Base-by-base conservation (phyloP, 306 rosid genomes). In the Ceratonia siliqua region DNA sequence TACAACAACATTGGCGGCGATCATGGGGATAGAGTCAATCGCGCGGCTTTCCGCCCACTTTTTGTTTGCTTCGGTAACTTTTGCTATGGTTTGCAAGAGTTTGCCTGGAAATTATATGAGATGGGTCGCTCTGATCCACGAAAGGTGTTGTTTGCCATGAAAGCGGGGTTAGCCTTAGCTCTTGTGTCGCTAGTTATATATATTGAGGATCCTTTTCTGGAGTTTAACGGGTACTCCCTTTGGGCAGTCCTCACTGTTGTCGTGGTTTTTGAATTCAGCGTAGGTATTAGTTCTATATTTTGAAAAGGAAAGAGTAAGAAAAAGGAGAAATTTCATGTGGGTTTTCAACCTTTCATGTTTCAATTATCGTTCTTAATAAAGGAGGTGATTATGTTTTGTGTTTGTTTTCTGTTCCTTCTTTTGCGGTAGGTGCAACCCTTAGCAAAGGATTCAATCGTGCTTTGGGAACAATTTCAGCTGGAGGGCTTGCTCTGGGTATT, bases 211-310 rank as follows among this genome's bases (percentile, higher is more conserved):
- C 82, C 82, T 8, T 81, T 86, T 8, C 20, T 69, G n/a, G 27
- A 76, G 5, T 39, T 70, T 18, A 75, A 84, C 77, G 87, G 78
- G 45, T 90, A 90, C 43, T 82, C 90, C 15, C 71, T 91, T 66
- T 91, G 96, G 96, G 94, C 92, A 12, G 80, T 91, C 7, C 88
- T 90, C 77, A 90, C 96, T 0, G 91, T 90, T 13, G 88, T 90
- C 0, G 93, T 90, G 7, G 93, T 90, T 35, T 90, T 90, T 45
- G 96, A 90, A 76, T 90, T 85, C 80, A 90, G 93, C 87, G 72
- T 90, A 14, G 96, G 96, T 90, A 88, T 32, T 77, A 20, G 6
- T 13, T 35, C 22, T 45, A 38, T 11, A 2, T 62, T 62, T 35
- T 10, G 30, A 18, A 11, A 6, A 3, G 12, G 22, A 27, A 54